Percentiles rank a stretch among this genome's conserved stretches.
phyloP scores from a whole-genome alignment of 768 basidiomycete genomes.

The Boletus edulis region DNA sequence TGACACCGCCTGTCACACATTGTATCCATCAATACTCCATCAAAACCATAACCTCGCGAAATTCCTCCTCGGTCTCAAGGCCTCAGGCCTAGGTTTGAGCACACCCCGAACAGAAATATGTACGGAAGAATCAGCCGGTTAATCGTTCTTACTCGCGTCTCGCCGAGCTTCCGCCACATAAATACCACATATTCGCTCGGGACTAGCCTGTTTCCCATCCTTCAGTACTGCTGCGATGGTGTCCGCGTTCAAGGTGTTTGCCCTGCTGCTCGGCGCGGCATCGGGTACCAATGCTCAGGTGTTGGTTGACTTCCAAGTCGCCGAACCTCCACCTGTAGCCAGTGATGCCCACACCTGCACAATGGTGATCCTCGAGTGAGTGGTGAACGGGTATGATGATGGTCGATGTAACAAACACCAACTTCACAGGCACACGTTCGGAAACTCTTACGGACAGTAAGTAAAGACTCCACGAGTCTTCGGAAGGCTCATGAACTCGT shows the following conservation, averaged over 20 bases:
- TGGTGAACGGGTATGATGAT: neutral
- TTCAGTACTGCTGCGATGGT: conserved; percentile 19
- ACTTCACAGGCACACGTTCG: conserved; percentile 66
- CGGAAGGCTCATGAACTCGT: neutral
- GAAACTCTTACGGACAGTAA: conserved; percentile 66
- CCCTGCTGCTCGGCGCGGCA: conserved; percentile 9
- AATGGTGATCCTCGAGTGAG: conserved; percentile 59
- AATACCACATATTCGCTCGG: neutral
- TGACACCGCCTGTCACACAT: too few species aligned
- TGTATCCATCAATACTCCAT: too few species aligned
- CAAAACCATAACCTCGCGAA: too few species aligned
- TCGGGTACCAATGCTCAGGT: conserved; percentile 22
- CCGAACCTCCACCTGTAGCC: conserved; percentile 71
- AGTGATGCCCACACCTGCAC: conserved; percentile 59
- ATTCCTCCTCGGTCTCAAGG: too few species aligned
- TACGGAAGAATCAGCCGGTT: too few species aligned
- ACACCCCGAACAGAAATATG: neutral
- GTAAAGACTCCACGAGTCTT: conserved; percentile 16
- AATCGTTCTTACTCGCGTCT: neutral
- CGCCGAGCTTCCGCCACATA: neutral
- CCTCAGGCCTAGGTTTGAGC: too few species aligned
- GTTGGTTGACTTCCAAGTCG: conserved; percentile 66
- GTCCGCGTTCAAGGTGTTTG: conserved; percentile 8
- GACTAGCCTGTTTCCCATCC: neutral
- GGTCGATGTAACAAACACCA: neutral